phyloP scores from a whole-genome alignment of 352 stramenopile species.

The Thraustochytrium sp. region DNA sequence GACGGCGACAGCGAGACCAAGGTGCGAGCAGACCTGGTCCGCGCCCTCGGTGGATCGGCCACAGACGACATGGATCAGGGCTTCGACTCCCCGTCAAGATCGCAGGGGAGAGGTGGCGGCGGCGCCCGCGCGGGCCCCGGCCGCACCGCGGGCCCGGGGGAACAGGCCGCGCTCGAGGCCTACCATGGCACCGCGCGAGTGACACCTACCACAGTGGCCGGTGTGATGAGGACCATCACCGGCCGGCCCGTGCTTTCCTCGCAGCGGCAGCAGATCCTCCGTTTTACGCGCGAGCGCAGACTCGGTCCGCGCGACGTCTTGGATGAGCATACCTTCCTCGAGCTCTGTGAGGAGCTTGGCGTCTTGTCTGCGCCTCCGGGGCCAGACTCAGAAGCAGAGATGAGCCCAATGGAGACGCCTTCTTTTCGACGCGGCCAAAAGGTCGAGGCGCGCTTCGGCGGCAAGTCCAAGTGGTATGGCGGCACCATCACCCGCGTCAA shows the following conservation, averaged over 20 bases:
- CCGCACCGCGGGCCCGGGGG: not conserved
- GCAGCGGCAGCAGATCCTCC: not conserved
- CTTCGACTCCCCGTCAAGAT: not conserved
- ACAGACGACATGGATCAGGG: not conserved
- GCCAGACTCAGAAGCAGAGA: not conserved
- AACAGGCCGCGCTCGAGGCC: not conserved
- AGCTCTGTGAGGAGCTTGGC: conserved; percentile 10
- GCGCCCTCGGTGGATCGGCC: conserved; percentile 45
- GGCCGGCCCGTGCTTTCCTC: not conserved
- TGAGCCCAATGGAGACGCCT: too few species aligned
- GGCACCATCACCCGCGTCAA: not conserved
- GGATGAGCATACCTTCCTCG: not conserved
- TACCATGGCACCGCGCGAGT: not conserved
- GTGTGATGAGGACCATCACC: not conserved
- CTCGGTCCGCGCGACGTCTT: not conserved
- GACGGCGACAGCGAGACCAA: conserved; percentile 53
- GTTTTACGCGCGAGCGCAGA: not conserved
- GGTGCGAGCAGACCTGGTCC: conserved; percentile 33
- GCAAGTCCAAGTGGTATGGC: not conserved
- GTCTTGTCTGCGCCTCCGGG: not conserved
- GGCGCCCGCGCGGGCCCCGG: not conserved
- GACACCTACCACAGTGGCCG: conserved; percentile 4
- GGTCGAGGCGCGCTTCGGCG: not conserved
- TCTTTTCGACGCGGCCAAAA: not conserved
- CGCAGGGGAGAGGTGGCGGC: not conserved